Percentiles rank a stretch among this genome's conserved stretches.
phyloP scores from a whole-genome alignment of 805 yeast species.

The Starmerella lactis-condensi region DNA sequence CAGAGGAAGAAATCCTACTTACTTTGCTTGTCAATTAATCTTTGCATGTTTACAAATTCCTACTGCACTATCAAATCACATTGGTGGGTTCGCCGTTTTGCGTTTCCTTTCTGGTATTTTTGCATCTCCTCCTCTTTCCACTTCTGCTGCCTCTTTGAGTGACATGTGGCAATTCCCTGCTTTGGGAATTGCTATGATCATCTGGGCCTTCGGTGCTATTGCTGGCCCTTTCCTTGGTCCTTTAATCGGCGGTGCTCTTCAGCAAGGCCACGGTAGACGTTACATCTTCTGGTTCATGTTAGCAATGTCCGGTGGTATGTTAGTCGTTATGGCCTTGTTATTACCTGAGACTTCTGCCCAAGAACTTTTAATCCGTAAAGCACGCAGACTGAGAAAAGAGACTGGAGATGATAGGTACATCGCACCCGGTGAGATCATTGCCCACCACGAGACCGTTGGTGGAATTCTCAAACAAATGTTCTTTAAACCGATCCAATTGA shows the following conservation, averaged over 20 bases:
- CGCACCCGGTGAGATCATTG: conserved; percentile 12
- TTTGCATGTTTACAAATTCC: conserved; percentile 39
- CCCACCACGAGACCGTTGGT: conserved; percentile 1
- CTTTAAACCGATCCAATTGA: conserved; percentile 28
- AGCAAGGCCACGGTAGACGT: conserved; percentile 32
- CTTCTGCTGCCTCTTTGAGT: conserved; percentile 40
- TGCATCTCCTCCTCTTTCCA: conserved; percentile 38
- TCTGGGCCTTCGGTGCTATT: conserved; percentile 38
- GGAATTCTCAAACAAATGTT: conserved; percentile 12
- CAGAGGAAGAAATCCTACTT: conserved; percentile 33
- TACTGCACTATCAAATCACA: conserved; percentile 32
- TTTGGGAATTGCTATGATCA: conserved; percentile 31
- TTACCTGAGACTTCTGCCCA: conserved; percentile 34
- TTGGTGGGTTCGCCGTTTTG: conserved; percentile 33
- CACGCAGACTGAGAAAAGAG: conserved; percentile 28
- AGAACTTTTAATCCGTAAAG: conserved; percentile 32
- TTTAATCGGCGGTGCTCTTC: conserved; percentile 35
- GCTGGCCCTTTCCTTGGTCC: conserved; percentile 43
- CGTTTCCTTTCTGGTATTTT: conserved; percentile 38
- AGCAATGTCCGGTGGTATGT: conserved; percentile 24
- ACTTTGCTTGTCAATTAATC: conserved; percentile 29
- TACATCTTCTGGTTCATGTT: conserved; percentile 37
- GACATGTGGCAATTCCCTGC: conserved; percentile 30
- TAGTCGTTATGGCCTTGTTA: conserved; percentile 24
- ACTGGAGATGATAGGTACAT: conserved; percentile 20